Evolutionary conservation across 2,329 filamentous ascomycete species (phyloP).

Genomic region (Akanthomyces uredinophilus): DNA sequence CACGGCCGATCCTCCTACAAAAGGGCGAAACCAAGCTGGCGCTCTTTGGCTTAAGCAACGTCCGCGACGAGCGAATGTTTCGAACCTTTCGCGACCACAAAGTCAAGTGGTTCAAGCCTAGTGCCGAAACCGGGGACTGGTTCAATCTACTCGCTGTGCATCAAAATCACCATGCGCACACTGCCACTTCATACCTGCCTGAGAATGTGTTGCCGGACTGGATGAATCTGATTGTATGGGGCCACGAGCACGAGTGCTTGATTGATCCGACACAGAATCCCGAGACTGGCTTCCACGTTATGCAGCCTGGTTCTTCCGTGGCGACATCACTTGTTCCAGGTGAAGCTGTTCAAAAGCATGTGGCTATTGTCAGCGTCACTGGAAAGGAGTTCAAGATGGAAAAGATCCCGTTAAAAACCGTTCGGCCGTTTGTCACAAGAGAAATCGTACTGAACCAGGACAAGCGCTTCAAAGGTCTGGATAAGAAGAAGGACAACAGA

Average conservation of each 20-base stretch:
- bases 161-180: constrained; percentile 92
- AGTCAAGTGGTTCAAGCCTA: constrained; percentile 88
- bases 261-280: constrained; percentile 80
- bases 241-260: constrained; percentile 93
- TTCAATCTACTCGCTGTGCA: constrained; percentile 95
- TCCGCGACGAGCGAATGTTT: constrained; percentile 90
- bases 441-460: constrained; percentile 77
- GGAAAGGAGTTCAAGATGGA: constrained; percentile 77
- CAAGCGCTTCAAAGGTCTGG: constrained; percentile 69
- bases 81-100: constrained; percentile 89
- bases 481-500: constrained; percentile 77
- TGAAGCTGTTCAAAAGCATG: constrained; percentile 86
- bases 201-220: constrained; percentile 91
- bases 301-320: constrained; percentile 95
- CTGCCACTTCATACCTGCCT: constrained; percentile 86
- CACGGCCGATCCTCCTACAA: constrained; percentile 87
- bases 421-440: constrained; percentile 82
- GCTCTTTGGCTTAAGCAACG: constrained; percentile 90
- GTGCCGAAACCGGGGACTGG: constrained; percentile 77
- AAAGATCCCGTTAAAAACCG: constrained; percentile 77
- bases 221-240: constrained; percentile 90
- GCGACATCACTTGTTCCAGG: constrained; percentile 88
- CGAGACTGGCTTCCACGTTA: constrained; percentile 88
- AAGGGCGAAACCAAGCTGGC: constrained; percentile 92
- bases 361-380: constrained; percentile 77